Conservation (phyloP, 2,329 filamentous ascomycete genomes). For the Neofusicoccum parvum region DNA sequence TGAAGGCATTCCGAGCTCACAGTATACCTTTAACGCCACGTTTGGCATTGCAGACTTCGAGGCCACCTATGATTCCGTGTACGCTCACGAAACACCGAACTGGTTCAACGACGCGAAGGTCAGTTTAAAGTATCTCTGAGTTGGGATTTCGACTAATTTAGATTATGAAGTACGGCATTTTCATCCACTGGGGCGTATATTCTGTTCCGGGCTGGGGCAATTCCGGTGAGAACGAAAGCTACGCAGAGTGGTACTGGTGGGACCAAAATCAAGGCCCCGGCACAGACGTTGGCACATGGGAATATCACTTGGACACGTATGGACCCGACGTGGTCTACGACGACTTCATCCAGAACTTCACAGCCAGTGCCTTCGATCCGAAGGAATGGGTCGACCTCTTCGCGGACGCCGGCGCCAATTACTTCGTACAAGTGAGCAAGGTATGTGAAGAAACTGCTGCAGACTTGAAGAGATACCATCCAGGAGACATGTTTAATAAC, state of each 20-base stretch:
- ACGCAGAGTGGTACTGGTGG: conserved; percentile 47
- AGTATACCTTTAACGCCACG: conserved; percentile 22
- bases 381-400: conserved; percentile 59
- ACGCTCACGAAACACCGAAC: conserved; percentile 49
- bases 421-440: conserved; percentile 49
- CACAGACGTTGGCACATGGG: conserved; percentile 47
- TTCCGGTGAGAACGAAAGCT: conserved; percentile 40
- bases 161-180: conserved; percentile 55
- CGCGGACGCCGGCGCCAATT: conserved; percentile 54
- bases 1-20: not conserved
- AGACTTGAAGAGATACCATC: too few species aligned
- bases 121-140: too few species aligned
- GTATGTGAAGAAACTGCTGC: not conserved
- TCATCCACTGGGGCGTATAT: conserved; percentile 63
- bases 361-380: conserved; percentile 51
- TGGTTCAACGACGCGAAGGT: conserved; percentile 56
- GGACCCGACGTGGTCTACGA: conserved; percentile 58
- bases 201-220: conserved; percentile 60
- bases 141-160: too few species aligned
- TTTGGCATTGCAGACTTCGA: conserved; percentile 24
- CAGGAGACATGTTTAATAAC: too few species aligned
- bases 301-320: conserved; percentile 54
- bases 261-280: conserved; percentile 47
- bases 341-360: conserved; percentile 59
- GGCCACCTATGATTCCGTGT: conserved; percentile 23